These are phyloP conservation scores for Cyberlindnera americana DNA, from an alignment of 805 yeast species.

Conservation along the genomic window DNA sequence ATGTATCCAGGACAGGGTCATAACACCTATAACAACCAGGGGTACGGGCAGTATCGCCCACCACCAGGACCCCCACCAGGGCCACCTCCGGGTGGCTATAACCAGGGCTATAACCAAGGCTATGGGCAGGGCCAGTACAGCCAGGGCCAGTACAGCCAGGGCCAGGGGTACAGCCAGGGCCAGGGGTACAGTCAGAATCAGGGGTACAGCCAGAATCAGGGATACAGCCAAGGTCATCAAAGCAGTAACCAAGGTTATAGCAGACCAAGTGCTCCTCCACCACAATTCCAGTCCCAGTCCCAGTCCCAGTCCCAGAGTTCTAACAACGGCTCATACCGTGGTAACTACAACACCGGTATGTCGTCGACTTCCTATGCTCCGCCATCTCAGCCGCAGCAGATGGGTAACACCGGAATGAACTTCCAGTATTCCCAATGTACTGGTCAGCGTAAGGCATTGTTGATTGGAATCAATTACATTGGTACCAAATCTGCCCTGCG, in stretches of 20 bases:
- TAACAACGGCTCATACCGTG: slow-evolving; percentile 1
- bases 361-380: slow-evolving; percentile 20
- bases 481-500: slow-evolving; percentile 51
- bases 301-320: slow-evolving; percentile 5
- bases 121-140: too few species aligned
- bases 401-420: slow-evolving; percentile 20
- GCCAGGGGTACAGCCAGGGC: too few species aligned
- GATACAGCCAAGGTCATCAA: too few species aligned
- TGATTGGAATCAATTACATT: slow-evolving; percentile 66
- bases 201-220: too few species aligned
- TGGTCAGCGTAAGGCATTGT: slow-evolving; percentile 61
- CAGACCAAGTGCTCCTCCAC: slow-evolving; percentile 8
- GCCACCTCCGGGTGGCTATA: slow-evolving; percentile 7
- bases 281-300: not conserved
- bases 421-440: slow-evolving; percentile 53
- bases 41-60: not conserved
- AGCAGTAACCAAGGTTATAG: slow-evolving; percentile 1
- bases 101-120: slow-evolving; percentile 2
- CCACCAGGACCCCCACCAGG: slow-evolving; percentile 5
- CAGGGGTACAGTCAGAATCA: too few species aligned
- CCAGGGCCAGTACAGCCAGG: too few species aligned
- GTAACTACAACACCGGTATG: slow-evolving; percentile 11
- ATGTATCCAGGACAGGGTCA: slow-evolving; percentile 22
- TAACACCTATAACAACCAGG: slow-evolving; percentile 6
- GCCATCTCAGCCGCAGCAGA: slow-evolving; percentile 18